phyloP scores from a whole-genome alignment of 495 filamentous ascomycete species.

The Penicillium canariense region DNA sequence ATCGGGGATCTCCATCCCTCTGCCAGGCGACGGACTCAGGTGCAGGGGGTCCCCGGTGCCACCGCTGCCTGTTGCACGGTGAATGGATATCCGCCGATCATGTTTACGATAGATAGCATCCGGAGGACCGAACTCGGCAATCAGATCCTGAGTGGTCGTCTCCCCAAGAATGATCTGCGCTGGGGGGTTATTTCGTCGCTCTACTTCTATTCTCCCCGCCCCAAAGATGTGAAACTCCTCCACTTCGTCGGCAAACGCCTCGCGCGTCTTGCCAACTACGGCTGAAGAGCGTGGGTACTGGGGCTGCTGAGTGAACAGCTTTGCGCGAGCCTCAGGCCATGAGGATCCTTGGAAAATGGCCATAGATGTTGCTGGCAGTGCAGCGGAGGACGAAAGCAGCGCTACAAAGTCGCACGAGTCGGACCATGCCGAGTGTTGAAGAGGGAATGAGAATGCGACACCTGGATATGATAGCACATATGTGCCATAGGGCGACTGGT shows the following conservation, averaged over 20 bases:
- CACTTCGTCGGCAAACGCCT: conserved; percentile 71
- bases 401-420: conserved; percentile 81
- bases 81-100: conserved; percentile 87
- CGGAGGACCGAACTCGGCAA: conserved; percentile 88
- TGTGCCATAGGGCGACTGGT: conserved; percentile 54
- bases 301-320: conserved; percentile 70
- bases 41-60: conserved; percentile 42
- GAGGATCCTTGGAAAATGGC: conserved; percentile 85
- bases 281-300: conserved; percentile 61
- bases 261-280: conserved; percentile 59
- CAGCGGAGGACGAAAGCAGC: conserved; percentile 73
- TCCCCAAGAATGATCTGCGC: conserved; percentile 71
- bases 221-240: conserved; percentile 73
- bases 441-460: conserved; percentile 84
- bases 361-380: conserved; percentile 74
- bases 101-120: conserved; percentile 93
- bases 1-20: conserved; percentile 52
- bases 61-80: conserved; percentile 44
- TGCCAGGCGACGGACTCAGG: conserved; percentile 42
- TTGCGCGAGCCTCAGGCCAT: conserved; percentile 76
- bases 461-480: conserved; percentile 94
- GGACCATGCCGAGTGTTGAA: conserved; percentile 74
- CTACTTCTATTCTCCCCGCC: conserved; percentile 72
- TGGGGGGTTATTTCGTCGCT: conserved; percentile 56
- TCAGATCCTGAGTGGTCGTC: conserved; percentile 85